A percentile compares a stretch with the other conserved stretches of the same genome.
phyloP scores from a whole-genome alignment of 2,329 filamentous ascomycete species.

The Drechslera avenae region DNA sequence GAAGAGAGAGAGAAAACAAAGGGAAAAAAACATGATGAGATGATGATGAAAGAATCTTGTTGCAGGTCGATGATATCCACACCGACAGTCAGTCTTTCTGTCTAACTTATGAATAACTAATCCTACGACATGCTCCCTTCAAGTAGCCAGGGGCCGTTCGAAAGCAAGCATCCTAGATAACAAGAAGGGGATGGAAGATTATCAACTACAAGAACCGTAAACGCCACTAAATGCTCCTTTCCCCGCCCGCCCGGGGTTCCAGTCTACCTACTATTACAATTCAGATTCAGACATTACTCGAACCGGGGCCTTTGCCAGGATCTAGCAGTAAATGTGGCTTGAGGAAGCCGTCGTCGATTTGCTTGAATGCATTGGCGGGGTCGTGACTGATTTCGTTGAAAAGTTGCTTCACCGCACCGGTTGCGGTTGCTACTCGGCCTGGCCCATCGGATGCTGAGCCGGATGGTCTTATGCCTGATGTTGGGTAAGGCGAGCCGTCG shows the following conservation, averaged over 20 bases:
- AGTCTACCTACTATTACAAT: no score
- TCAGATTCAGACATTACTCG: conserved; percentile 40
- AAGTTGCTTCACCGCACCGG: conserved; percentile 78
- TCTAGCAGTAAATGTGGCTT: conserved; percentile 90
- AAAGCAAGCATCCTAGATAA: no score
- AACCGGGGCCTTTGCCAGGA: conserved; percentile 51
- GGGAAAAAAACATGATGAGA: no score
- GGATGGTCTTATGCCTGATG: conserved; percentile 40
- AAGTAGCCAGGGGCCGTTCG: no score
- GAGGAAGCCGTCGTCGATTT: conserved; percentile 94
- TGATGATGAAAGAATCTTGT: no score
- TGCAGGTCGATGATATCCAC: no score
- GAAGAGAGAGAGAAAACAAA: no score
- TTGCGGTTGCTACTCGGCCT: conserved; percentile 64
- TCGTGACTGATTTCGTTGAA: conserved; percentile 80
- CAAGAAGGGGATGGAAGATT: no score
- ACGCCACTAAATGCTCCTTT: conserved; percentile 5
- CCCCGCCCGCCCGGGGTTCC: not conserved
- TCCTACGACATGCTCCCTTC: no score
- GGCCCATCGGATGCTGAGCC: conserved; percentile 12
- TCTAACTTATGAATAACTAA: no score
- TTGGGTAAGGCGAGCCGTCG: conserved; percentile 46
- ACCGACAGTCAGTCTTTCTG: no score
- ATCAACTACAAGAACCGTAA: not conserved
- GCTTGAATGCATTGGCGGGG: conserved; percentile 85